Base-by-base conservation (phyloP, 805 yeast genomes). In the Wickerhamomyces queroliae region DNA sequence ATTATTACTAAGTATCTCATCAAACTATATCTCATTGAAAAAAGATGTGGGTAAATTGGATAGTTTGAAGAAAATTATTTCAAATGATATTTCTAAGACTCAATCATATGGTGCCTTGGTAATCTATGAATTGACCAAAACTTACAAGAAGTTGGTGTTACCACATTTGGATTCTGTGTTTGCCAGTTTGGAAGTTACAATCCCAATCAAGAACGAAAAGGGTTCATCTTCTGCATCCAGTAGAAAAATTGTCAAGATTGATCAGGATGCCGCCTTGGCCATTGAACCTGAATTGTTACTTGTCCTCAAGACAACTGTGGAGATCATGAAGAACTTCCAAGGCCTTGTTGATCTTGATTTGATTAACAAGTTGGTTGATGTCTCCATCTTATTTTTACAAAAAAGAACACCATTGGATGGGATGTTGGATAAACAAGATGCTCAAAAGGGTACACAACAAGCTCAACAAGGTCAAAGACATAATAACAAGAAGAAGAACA, bases 41-140 rank as follows among this genome's bases (percentile, higher is more conserved):
- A 67, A 72, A 35, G 87, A 80, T 20, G 37, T 68, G 44, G 70
- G 83, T 42, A 67, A 82, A 44, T 83, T 80, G 50, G 64, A 62
- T 8, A 61, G 66, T 9, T 59, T 79, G 32, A 74, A 69, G 41
- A 56, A 62, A 11, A 53, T 69, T 18, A 66, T 83, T 15, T 52
- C 57, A 13, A 55, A 63, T 3, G 64, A 81, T 13, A 55, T 80
- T 24, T 49, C 60, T 8, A 61, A 63, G 18, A 57, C 72, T 35
- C 81, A 80, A 49, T 48, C 53, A 17, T 50, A 62, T 30, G 76
- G 82, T 34, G 50, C 78, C 13, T 41, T 49, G 10, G 49, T 80
- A 16, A 55, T 81, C 52, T 51, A 58, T 2, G 35, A 41, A 8
- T 31, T 61, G 21, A 31, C 57, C 3, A 38, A 41, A 17, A 45